Conservation (phyloP, 1,284 basidiomycete species). For the Cutaneotrichosporon cutaneum region DNA sequence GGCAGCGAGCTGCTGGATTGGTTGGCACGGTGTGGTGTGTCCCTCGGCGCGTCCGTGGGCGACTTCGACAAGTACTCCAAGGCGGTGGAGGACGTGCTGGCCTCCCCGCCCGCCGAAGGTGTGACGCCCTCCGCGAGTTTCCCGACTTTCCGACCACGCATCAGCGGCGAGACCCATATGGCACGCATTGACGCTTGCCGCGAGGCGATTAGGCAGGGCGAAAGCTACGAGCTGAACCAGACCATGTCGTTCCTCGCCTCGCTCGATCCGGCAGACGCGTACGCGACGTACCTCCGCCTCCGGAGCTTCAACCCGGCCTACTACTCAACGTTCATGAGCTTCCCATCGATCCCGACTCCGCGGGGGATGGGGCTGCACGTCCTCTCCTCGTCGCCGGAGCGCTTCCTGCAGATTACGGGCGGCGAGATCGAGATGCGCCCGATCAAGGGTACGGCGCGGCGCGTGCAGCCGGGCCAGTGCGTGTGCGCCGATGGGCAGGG, state of each 20-base stretch:
- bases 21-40: slow-evolving; percentile 34
- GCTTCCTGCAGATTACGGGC: slow-evolving; percentile 74
- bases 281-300: slow-evolving; percentile 58
- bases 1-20: slow-evolving; percentile 34
- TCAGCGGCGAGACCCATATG: slow-evolving; percentile 60
- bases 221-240: slow-evolving; percentile 95
- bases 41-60: slow-evolving; percentile 29
- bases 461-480: slow-evolving; percentile 46
- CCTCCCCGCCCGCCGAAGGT: not conserved
- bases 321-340: slow-evolving; percentile 76
- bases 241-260: slow-evolving; percentile 65
- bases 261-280: slow-evolving; percentile 30
- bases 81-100: slow-evolving; percentile 16
- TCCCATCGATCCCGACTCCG: slow-evolving; percentile 55
- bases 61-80: slow-evolving; percentile 30
- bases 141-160: slow-evolving; percentile 44
- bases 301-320: slow-evolving; percentile 84
- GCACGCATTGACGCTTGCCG: slow-evolving; percentile 70
- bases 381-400: slow-evolving; percentile 81
- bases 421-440: slow-evolving; percentile 74
- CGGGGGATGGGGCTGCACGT: slow-evolving; percentile 62
- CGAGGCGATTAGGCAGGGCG: slow-evolving; percentile 74
- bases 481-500: slow-evolving; percentile 34
- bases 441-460: slow-evolving; percentile 78
- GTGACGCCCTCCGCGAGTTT: slow-evolving; percentile 25